Evolutionary conservation across 2,329 filamentous ascomycete species (phyloP).

Genomic region (Colletotrichum sp.): DNA sequence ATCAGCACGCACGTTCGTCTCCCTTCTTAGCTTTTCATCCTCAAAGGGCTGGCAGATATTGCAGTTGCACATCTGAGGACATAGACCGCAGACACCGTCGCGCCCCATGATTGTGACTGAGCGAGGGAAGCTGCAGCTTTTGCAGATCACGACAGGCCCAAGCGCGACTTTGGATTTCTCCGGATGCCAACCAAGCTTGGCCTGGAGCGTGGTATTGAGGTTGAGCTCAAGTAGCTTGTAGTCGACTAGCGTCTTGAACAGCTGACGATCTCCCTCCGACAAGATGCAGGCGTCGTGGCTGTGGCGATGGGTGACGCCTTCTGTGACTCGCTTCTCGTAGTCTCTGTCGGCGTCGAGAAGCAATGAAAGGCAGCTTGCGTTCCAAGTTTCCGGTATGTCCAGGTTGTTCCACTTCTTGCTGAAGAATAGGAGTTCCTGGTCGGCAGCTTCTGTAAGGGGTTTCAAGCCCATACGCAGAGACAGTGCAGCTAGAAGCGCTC

Average conservation of each 20-base stretch:
- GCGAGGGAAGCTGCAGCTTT: constrained; percentile 45
- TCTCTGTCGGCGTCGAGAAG: constrained; percentile 51
- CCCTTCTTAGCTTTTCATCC: constrained; percentile 26
- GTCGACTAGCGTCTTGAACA: constrained; percentile 49
- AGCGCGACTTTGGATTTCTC: constrained; percentile 45
- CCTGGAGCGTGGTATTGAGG: constrained; percentile 46
- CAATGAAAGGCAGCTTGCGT: constrained; percentile 46
- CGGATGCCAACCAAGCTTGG: constrained; percentile 49
- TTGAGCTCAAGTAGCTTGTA: constrained; percentile 53
- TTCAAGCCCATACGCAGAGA: constrained; percentile 52
- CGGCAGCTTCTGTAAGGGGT: constrained; percentile 43
- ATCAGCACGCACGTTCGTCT: constrained; percentile 32
- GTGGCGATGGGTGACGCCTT: constrained; percentile 22
- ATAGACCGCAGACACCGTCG: constrained; percentile 45
- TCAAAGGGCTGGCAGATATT: constrained; percentile 20
- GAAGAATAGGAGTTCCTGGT: constrained; percentile 44
- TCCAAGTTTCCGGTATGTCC: constrained; percentile 56
- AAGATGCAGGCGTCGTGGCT: constrained; percentile 31
- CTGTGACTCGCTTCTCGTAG: constrained; percentile 30
- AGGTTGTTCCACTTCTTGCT: constrained; percentile 51
- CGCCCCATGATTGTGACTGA: constrained; percentile 54
- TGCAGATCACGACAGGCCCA: constrained; percentile 48
- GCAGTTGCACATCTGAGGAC: constrained; percentile 30
- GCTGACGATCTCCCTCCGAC: constrained; percentile 35
- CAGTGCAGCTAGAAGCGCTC: constrained; percentile 51